A percentile compares a stretch with the other conserved stretches of the same genome.
phyloP scores from a whole-genome alignment of 345 rosid species.

The Brassica napus region DNA sequence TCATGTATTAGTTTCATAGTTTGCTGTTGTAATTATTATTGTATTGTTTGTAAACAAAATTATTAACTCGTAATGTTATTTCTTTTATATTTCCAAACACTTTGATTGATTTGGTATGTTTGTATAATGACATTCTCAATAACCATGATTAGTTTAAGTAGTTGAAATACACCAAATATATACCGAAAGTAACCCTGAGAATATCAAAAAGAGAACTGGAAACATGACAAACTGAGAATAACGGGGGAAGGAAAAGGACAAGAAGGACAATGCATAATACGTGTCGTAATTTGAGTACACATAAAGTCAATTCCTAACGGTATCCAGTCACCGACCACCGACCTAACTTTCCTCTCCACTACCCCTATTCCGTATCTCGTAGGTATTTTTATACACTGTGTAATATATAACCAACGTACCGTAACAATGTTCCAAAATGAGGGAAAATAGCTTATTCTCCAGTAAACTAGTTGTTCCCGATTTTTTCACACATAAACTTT shows the following conservation, averaged over 20 bases:
- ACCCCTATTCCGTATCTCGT: not conserved
- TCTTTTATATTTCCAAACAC: not conserved
- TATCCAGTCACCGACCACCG: conserved; percentile 91
- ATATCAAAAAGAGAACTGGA: not conserved
- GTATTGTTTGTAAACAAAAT: not conserved
- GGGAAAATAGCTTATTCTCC: no score
- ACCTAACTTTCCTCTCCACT: conserved; percentile 45
- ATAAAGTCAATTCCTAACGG: conserved; percentile 83
- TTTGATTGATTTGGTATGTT: conserved; percentile 1
- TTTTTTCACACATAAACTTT: no score
- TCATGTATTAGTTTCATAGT: not conserved
- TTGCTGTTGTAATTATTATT: not conserved
- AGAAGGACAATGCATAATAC: conserved; percentile 37
- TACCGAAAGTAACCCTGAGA: conserved; percentile 2
- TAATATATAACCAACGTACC: not conserved
- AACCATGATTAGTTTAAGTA: conserved; percentile 10
- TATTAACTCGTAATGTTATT: not conserved
- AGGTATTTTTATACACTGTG: not conserved
- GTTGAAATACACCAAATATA: not conserved
- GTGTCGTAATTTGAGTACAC: conserved; percentile 52
- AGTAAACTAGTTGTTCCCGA: no score
- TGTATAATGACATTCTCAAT: not conserved
- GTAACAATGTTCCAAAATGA: not conserved
- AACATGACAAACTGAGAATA: conserved; percentile 10
- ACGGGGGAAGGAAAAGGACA: conserved; percentile 38